Conservation (phyloP, 192 early-diverging fungal genomes). For the Coemansia sp. region DNA sequence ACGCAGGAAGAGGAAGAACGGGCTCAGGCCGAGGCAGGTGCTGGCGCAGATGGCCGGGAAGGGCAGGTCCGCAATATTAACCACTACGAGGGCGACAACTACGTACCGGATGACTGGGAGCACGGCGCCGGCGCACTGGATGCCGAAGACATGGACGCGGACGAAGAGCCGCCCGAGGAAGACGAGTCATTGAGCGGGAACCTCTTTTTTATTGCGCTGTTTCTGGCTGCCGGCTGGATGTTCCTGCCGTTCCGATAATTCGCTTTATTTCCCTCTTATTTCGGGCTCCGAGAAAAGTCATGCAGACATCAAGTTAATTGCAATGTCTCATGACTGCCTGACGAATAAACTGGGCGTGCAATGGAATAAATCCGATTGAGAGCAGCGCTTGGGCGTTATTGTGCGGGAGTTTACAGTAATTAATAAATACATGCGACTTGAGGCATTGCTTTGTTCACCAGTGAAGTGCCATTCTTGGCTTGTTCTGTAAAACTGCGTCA, state of each 20-base stretch:
- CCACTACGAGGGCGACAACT: constrained; percentile 1
- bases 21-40: constrained; percentile 20
- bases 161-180: constrained; percentile 9
- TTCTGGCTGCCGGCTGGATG: constrained; percentile 47
- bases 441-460: no score
- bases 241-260: constrained; percentile 29
- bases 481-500: neutral
- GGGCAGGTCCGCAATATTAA: neutral
- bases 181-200: constrained; percentile 25
- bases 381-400: neutral
- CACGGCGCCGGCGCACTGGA: constrained; percentile 9
- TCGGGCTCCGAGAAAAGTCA: neutral
- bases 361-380: neutral
- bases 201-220: constrained; percentile 26
- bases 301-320: neutral
- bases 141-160: neutral
- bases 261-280: neutral
- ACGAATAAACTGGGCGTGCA: neutral
- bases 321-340: neutral
- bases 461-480: neutral
- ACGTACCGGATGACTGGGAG: constrained; percentile 17
- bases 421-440: neutral
- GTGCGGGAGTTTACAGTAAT: neutral
- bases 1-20: constrained; percentile 15
- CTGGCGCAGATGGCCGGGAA: constrained; percentile 3